These are phyloP conservation scores for Luzula sylvatica DNA, from an alignment of 176 grass and related monocot genomes.

Conservation along the genomic window DNA sequence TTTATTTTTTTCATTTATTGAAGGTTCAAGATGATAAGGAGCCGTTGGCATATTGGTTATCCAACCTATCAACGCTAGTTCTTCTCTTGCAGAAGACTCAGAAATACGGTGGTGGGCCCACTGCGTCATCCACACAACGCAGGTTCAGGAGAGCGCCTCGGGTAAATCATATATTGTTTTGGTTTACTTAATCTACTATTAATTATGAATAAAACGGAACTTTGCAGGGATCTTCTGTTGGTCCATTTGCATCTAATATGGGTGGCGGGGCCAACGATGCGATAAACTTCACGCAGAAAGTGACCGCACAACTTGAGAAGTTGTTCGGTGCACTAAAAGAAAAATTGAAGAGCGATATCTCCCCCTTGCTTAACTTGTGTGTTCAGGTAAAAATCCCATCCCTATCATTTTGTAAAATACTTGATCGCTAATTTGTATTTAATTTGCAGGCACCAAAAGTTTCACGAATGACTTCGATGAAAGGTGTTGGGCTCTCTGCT, in stretches of 20 bases:
- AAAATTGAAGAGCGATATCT: slow-evolving; percentile 71
- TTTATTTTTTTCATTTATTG: slow-evolving; percentile 17
- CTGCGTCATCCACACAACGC: slow-evolving; percentile 45
- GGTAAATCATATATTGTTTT: slow-evolving; percentile 13
- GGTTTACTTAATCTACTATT: no score
- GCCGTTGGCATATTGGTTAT: slow-evolving; percentile 61
- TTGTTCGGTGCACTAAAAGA: slow-evolving; percentile 74
- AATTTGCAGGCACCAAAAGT: slow-evolving; percentile 12
- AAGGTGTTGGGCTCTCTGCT: slow-evolving; percentile 1
- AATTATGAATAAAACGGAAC: no score
- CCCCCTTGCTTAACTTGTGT: slow-evolving; percentile 67
- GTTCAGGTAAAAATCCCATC: slow-evolving; percentile 38
- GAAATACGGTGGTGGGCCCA: slow-evolving; percentile 42
- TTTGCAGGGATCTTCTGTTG: background rate
- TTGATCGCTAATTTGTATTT: background rate
- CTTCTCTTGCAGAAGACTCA: slow-evolving; percentile 59
- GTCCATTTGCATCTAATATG: slow-evolving; percentile 1
- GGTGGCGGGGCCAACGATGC: background rate
- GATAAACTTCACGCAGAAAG: slow-evolving; percentile 60
- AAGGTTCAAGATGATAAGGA: slow-evolving; percentile 51
- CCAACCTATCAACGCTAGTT: slow-evolving; percentile 53
- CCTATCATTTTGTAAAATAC: no score
- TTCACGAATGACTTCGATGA: slow-evolving; percentile 10
- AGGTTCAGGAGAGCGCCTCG: slow-evolving; percentile 47
- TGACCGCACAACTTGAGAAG: slow-evolving; percentile 82